Percentiles rank a stretch among this genome's conserved stretches.
Evolutionary conservation across 2,329 filamentous ascomycete species (phyloP).

Genomic region (Fusarium citri): DNA sequence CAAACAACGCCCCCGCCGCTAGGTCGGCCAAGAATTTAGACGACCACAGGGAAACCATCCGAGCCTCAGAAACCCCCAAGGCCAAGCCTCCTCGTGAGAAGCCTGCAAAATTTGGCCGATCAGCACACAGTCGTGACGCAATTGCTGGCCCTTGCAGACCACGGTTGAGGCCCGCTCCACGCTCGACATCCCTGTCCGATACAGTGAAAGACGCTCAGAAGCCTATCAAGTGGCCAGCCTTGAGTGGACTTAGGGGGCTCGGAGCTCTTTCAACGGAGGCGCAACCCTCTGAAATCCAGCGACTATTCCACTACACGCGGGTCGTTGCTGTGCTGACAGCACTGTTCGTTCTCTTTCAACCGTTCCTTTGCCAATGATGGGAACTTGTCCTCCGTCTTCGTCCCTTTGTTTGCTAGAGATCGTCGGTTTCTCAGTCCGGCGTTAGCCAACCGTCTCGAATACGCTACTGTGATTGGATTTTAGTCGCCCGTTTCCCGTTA

Average conservation of each 20-base stretch:
- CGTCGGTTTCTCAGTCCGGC: constrained; percentile 12
- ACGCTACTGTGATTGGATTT: constrained; percentile 19
- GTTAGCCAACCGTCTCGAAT: constrained; percentile 5
- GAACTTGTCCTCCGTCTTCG: neutral
- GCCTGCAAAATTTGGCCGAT: constrained; percentile 45
- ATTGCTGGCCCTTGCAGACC: constrained; percentile 46
- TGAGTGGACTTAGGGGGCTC: constrained; percentile 16
- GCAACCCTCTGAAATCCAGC: constrained; percentile 16
- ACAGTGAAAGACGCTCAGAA: neutral
- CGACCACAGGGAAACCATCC: constrained; percentile 35
- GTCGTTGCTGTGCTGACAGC: constrained; percentile 13
- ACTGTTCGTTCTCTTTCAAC: constrained; percentile 9
- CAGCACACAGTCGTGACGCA: constrained; percentile 49
- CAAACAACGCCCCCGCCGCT: constrained; percentile 35
- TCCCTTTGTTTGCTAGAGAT: constrained; percentile 15
- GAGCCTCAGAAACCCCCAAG: constrained; percentile 31
- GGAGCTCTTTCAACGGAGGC: constrained; percentile 15
- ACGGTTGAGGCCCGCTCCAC: constrained; percentile 34
- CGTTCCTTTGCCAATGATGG: constrained; percentile 10
- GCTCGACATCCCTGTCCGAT: constrained; percentile 12
- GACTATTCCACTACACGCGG: constrained; percentile 13
- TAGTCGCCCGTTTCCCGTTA: constrained; percentile 15
- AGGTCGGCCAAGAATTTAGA: constrained; percentile 37
- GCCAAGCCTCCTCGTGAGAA: constrained; percentile 40
- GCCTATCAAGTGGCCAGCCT: constrained; percentile 22